phyloP scores from a whole-genome alignment of 2,329 filamentous ascomycete species.

The Claviceps sp. region DNA sequence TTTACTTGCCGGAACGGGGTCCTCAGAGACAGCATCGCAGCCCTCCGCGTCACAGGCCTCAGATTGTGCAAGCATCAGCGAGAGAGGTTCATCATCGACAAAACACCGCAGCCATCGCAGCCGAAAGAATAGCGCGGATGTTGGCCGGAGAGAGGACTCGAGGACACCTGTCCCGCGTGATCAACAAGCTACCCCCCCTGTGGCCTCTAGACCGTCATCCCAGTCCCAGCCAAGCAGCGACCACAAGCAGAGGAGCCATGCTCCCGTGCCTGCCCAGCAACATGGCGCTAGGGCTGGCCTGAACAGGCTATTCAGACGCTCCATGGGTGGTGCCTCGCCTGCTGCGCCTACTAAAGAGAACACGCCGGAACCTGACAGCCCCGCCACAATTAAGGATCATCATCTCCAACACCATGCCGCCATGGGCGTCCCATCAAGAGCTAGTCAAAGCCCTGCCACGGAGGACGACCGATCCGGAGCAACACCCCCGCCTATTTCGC shows the following conservation, averaged over 20 bases:
- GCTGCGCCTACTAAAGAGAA: background rate
- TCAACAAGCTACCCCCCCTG: slow-evolving; percentile 6
- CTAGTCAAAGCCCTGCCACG: slow-evolving; percentile 18
- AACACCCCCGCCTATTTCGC: slow-evolving; percentile 43
- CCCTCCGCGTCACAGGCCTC: slow-evolving; percentile 8
- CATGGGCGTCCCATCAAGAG: slow-evolving; percentile 29
- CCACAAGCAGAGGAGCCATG: slow-evolving; percentile 31
- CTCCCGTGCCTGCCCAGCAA: slow-evolving; percentile 34
- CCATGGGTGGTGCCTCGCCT: slow-evolving; percentile 23
- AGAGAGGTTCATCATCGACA: slow-evolving; percentile 9
- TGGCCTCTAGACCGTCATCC: background rate
- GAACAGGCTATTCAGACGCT: slow-evolving; percentile 38
- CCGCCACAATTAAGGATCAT: slow-evolving; percentile 11
- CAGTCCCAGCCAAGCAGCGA: slow-evolving; percentile 12
- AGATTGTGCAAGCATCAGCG: slow-evolving; percentile 5
- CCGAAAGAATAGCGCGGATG: slow-evolving; percentile 19
- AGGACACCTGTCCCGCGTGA: slow-evolving; percentile 15
- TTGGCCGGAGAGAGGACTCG: slow-evolving; percentile 13
- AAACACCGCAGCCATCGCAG: slow-evolving; percentile 8
- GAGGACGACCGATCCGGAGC: slow-evolving; percentile 34
- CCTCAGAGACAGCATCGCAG: slow-evolving; percentile 11
- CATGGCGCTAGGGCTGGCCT: slow-evolving; percentile 30
- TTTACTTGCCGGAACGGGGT: slow-evolving; percentile 32
- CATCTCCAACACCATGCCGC: slow-evolving; percentile 1
- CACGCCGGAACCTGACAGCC: slow-evolving; percentile 1